These are phyloP conservation scores for Fusarium siculi DNA, from an alignment of 2,329 filamentous ascomycete species.

Conservation along the genomic window DNA sequence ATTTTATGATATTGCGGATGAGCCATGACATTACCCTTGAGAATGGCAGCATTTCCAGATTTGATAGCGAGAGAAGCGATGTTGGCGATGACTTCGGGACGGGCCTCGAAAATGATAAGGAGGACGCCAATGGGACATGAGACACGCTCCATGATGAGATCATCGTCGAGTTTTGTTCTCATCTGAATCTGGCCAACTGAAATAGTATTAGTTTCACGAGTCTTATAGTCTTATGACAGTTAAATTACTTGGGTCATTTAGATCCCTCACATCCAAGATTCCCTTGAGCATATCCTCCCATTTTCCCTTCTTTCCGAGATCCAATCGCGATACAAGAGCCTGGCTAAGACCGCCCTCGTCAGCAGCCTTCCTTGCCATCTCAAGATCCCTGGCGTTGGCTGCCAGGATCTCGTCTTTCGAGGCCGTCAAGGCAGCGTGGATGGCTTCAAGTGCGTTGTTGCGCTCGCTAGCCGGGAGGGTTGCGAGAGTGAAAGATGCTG, in stretches of 20 bases:
- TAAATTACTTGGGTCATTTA: constrained; percentile 82
- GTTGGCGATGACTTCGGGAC: constrained; percentile 97
- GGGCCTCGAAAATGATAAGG: constrained; percentile 97
- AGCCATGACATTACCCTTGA: constrained; percentile 76
- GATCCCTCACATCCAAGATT: constrained; percentile 84
- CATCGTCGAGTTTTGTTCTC: constrained; percentile 86
- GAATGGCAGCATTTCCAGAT: constrained; percentile 94
- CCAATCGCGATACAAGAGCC: constrained; percentile 87
- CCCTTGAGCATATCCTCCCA: constrained; percentile 98
- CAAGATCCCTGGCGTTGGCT: constrained; percentile 87
- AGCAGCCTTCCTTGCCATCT: constrained; percentile 77
- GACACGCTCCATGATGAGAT: constrained; percentile 84
- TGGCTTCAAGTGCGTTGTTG: constrained; percentile 85
- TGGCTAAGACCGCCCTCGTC: constrained; percentile 79
- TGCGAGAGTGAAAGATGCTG: constrained; percentile 84
- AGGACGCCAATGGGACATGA: constrained; percentile 97
- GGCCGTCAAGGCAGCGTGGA: constrained; percentile 79
- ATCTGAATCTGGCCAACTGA: constrained; percentile 85
- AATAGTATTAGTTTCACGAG: background rate
- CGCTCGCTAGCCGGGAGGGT: constrained; percentile 79
- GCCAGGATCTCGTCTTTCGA: constrained; percentile 81
- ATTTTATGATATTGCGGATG: no score
- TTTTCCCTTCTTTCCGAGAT: constrained; percentile 87
- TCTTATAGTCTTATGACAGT: background rate
- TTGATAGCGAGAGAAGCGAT: constrained; percentile 96